Evolutionary conservation across 2,329 filamentous ascomycete genomes (phyloP).

Genomic region (Pestalotiopsis sp.): DNA sequence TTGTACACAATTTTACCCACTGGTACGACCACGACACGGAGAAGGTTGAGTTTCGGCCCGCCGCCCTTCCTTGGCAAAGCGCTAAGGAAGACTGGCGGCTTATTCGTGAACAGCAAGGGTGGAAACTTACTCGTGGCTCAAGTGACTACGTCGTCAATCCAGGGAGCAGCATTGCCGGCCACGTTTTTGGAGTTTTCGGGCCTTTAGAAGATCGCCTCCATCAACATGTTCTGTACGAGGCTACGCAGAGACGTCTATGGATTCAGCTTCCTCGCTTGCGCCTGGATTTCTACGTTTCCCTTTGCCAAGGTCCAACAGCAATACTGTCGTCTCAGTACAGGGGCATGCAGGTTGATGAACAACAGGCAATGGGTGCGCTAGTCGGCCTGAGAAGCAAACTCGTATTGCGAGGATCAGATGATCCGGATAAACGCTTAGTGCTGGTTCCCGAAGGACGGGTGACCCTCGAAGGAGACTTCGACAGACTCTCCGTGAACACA

Average conservation of each 20-base stretch:
- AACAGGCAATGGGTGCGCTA: background rate
- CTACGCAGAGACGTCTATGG: background rate
- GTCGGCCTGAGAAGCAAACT: background rate
- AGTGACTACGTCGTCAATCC: background rate
- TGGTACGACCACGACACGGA: background rate
- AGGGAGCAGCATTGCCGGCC: slow-evolving; percentile 10
- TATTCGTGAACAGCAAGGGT: background rate
- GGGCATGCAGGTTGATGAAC: background rate
- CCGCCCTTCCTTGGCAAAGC: background rate
- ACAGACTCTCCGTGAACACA: background rate
- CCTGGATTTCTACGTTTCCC: background rate
- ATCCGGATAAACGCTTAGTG: background rate
- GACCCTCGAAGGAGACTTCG: background rate
- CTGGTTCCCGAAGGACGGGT: background rate
- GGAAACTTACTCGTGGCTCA: background rate
- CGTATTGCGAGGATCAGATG: background rate
- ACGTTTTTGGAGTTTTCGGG: slow-evolving; percentile 9
- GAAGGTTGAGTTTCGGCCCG: background rate
- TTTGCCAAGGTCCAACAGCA: background rate
- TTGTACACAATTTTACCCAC: background rate
- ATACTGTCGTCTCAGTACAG: background rate
- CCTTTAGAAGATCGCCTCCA: slow-evolving; percentile 41
- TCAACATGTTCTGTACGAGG: background rate
- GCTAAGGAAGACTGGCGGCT: background rate
- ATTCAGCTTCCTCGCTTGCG: background rate